Base-by-base conservation (phyloP, 768 basidiomycete species). In the Fibroporia radiculosa region DNA sequence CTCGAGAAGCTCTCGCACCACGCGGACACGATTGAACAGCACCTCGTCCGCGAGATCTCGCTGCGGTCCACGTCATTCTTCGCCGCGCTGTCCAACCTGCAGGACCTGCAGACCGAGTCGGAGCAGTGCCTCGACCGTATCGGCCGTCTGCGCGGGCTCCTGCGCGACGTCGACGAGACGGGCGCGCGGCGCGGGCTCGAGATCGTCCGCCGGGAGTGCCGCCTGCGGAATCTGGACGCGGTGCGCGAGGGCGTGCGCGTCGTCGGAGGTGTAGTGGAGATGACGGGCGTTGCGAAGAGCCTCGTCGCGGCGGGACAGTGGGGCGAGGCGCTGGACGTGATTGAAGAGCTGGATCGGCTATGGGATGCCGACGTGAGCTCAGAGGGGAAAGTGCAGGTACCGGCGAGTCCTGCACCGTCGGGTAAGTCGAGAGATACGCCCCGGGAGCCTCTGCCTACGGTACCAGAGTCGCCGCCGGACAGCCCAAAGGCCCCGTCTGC, bases 1-100 rank as follows among this genome's bases (percentile, higher is more conserved):
- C 81, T 95, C 8, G 93, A 97, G 59, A 84, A 81, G 55, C 79
- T 97, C 50, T 93, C 92, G 8, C 84, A 90, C 45, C 84, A 95
- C 56, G 83, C 93, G 2, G 96, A 97, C 60, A 85, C 85, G 1
- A 78, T 98, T 50, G 96, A 99, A 60, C 82, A 91, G 48, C 95
- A 99, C 63, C 84, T 99, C 45, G 78, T 93, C 3, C 81, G 81
- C 48, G 96, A 98, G 64, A 93, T 99, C 35, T 85, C 86, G 7
- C 69, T 85, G 8, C 84, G 95, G 12, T 90, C 93, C 0, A 77
- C 88, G 1, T 91, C 92, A 1, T 99, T 99, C 75, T 99, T 98
- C 56, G 84, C 93, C 4, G 96, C 96, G 6, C 77, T 99, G 28
- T 78, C 91, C 6, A 99, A 99, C 62, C 72, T 99, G 6, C 88